Base-by-base conservation (phyloP, 2,329 filamentous ascomycete species). In the Paraconiothyrium sp. region DNA sequence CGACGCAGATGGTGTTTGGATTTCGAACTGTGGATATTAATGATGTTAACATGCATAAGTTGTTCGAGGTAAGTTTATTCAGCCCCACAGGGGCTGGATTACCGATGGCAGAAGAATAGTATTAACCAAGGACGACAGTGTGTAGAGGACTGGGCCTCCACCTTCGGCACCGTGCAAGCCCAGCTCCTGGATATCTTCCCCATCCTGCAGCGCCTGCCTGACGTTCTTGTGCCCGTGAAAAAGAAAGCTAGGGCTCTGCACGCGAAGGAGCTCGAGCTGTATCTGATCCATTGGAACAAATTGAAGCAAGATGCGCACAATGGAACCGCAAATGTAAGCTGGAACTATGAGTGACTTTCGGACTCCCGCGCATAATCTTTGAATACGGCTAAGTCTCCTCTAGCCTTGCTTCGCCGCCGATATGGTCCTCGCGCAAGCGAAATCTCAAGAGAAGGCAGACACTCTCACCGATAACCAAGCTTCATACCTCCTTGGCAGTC, bases 1-100 rank as follows among this genome's bases (percentile, higher is more conserved):
- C 81, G 0, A 84, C 83, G 0, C 79, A 80, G 2, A 84, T 86
- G 77, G 75, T 83, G 0, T 86, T 83, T 61, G 84, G 83, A 13
- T 83, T 78, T 67, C 62, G 64, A 16, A 63, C 57, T 11, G 58
- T 55, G 3, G 51, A 35, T 43, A 59, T 59, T 14, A 54, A 64
- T 16, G 66, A 68, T 55, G 20, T 49, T 32, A 64, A 60, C 22
- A 39, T 69, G 50, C 44, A 67, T n/a, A 62, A 58, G 54, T 50
- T 63, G 5, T 67, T 61, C 48, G 47, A 58, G 37, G 62, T 67
- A 59, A 43, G 56, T 1, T 46, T 50, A 7, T 34, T 41, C 5
- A 1, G 1, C 4, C 8, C 1, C 39, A 8, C 16, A 7, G 14
- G 7, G 3, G 13, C 16, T 8, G 39, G 5, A 20, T 4, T 7